These are phyloP conservation scores for Euphrasia arctica DNA, from an alignment of 305 asterid species.

Conservation along the genomic window DNA sequence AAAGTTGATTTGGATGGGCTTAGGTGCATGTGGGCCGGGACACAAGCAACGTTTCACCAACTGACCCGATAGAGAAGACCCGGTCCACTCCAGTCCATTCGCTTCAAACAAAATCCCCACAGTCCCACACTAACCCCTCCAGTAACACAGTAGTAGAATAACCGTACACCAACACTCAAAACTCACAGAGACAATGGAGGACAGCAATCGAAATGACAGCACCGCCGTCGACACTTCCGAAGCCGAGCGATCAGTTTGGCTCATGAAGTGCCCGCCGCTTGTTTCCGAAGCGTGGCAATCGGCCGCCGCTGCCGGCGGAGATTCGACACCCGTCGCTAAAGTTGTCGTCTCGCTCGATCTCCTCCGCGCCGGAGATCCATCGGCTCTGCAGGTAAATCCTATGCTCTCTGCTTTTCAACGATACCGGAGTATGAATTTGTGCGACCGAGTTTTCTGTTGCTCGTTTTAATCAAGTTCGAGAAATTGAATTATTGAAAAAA, in stretches of 20 bases:
- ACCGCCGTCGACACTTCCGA: too few species aligned
- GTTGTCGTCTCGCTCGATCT: slow-evolving; percentile 83
- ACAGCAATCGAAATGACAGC: too few species aligned
- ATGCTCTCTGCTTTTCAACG: not conserved
- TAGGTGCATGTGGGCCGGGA: too few species aligned
- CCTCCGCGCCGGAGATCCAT: slow-evolving; percentile 50
- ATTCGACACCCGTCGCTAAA: slow-evolving; percentile 63
- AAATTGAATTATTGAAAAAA: slow-evolving; percentile 11
- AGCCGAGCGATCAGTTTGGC: slow-evolving; percentile 76
- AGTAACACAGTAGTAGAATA: too few species aligned
- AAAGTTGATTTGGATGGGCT: too few species aligned
- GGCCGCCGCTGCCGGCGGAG: slow-evolving; percentile 45
- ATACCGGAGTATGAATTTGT: not conserved
- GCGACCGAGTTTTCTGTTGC: not conserved
- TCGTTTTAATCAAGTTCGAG: slow-evolving; percentile 3
- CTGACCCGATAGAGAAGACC: too few species aligned
- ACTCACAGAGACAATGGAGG: too few species aligned
- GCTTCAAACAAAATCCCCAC: too few species aligned
- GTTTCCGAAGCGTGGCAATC: slow-evolving; percentile 77
- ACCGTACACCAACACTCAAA: too few species aligned
- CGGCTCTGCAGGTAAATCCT: slow-evolving; percentile 37
- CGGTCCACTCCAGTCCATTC: too few species aligned
- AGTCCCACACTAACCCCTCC: too few species aligned
- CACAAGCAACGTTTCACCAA: too few species aligned
- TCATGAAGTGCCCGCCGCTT: slow-evolving; percentile 86